Conservation (phyloP, 176 grass and related monocot genomes). For the Carex parvula region DNA sequence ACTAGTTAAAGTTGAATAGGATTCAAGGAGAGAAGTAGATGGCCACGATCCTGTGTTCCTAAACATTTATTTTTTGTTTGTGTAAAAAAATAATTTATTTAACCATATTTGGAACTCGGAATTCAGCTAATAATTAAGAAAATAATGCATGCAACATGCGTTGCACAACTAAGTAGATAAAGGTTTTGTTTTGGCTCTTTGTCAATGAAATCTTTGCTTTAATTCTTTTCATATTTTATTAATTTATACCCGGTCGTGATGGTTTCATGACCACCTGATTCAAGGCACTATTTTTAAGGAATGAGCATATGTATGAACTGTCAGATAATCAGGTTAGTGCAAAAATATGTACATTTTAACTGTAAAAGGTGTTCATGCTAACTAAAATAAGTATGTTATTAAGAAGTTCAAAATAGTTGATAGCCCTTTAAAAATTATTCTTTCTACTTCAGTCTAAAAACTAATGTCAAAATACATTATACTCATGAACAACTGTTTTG, state of each 20-base stretch:
- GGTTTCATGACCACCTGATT: neutral
- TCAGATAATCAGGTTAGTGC: too few relatives aligned
- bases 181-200: neutral
- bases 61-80: too few relatives aligned
- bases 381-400: neutral
- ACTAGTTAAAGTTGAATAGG: too few relatives aligned
- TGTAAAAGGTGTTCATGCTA: neutral
- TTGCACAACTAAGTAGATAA: constrained; percentile 7
- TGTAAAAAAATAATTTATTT: neutral
- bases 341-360: neutral
- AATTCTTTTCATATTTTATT: neutral
- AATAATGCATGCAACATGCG: neutral
- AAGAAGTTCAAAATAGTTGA: neutral
- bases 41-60: too few relatives aligned
- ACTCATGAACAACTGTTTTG: neutral
- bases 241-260: neutral
- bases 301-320: too few relatives aligned
- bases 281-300: neutral
- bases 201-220: constrained; percentile 11
- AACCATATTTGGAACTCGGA: neutral
- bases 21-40: too few relatives aligned
- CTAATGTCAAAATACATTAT: neutral
- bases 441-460: neutral
- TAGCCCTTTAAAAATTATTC: neutral
- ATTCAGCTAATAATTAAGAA: neutral